Evolutionary conservation across 1,284 basidiomycete species (phyloP), one percentile per base, ranked within the genome.

Genomic region (Ganoderma multipileum): DNA sequence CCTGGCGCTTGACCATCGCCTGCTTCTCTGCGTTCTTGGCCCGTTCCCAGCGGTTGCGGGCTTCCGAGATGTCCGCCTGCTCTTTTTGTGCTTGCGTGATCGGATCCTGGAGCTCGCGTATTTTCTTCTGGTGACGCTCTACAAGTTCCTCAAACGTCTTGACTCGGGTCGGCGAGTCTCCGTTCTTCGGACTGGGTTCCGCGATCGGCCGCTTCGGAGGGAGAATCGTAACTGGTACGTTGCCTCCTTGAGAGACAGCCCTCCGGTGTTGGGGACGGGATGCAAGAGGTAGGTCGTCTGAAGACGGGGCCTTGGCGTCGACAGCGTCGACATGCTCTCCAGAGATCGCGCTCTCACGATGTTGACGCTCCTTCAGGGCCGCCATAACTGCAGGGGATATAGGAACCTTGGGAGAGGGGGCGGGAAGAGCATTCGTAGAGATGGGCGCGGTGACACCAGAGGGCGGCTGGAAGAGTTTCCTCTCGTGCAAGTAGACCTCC

Each of bases 381-480:
- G 93, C 92, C 16, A 87, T 82, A 16, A 95, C 91, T 42, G 93
- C 91, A 23, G 87, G 84, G 5, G 93, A 85, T 23, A 94, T 84
- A 6, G 87, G 82, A 36, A 86, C 79, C 55, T 88, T 83, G 47
- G 83, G 77, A 60, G 80, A 75, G 36, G 84, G 76, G 44, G 80
- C 79, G 14, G 39, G 23, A 41, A 87, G 73, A 47, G 87, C 82
- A 16, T 87, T 87, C 11, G 91, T 89, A 4, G 84, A 81, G 74
- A 95, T 94, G 1, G 93, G 93, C 30, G 88, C 82, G 7, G 91
- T 89, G 57, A 92, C 84, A 11, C 93, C 93, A 38, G 89, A 86
- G n/a, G 93, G 93, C 61, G 93, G 93, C 75, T 93, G 91, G 67
- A 95, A 81, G 12, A 95, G 83, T 77, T 91, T 94, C 68, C 93